phyloP scores from a whole-genome alignment of 441 rosid species.

The Jatropha multifida region DNA sequence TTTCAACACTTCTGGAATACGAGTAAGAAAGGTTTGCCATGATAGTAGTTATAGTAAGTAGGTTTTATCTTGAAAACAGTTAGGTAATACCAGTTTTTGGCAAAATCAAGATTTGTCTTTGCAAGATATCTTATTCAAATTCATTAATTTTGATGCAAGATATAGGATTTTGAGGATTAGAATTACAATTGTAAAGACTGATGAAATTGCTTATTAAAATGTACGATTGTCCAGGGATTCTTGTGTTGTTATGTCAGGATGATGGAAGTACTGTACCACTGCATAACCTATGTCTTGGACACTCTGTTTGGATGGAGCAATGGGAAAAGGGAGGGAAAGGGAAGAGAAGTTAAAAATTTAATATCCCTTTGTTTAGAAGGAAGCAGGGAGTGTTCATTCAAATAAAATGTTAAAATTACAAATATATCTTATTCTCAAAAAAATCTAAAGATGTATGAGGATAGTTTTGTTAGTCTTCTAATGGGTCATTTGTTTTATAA shows the following conservation, averaged over 20 bases:
- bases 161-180: neutral
- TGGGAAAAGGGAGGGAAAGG: neutral
- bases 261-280: neutral
- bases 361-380: neutral
- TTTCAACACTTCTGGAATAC: neutral
- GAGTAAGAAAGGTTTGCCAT: neutral
- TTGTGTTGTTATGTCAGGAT: neutral
- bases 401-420: no score
- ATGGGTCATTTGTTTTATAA: neutral
- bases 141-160: neutral
- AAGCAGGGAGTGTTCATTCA: neutral
- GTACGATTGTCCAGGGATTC: neutral
- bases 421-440: neutral
- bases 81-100: neutral
- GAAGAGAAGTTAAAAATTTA: neutral
- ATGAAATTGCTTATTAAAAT: neutral
- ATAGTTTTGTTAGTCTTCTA: no score
- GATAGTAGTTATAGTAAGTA: neutral
- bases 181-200: neutral
- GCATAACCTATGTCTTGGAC: neutral
- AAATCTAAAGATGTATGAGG: no score
- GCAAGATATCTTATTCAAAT: neutral
- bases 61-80: neutral
- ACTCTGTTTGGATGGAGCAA: neutral
- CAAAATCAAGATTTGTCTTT: neutral